Conservation (phyloP, 345 rosid genomes). For the Orychophragmus violaceus region DNA sequence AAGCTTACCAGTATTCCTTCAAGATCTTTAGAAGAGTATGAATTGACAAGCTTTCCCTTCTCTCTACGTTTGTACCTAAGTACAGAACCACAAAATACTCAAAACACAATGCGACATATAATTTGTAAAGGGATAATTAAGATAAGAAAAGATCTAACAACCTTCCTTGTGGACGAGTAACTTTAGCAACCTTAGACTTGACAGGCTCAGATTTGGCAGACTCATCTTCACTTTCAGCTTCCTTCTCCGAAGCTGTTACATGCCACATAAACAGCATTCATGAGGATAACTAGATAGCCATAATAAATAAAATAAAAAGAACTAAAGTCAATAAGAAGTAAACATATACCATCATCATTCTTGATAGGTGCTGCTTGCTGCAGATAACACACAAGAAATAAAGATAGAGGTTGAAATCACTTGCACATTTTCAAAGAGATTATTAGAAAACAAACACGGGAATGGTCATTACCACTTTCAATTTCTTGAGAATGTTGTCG, state of each 20-base stretch:
- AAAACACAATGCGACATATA: neutral
- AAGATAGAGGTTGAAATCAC: neutral
- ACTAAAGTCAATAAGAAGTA: neutral
- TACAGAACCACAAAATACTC: neutral
- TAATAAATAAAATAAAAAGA: neutral
- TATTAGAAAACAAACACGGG: neutral
- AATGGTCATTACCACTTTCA: constrained; percentile 19
- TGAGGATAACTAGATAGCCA: neutral
- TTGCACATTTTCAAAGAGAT: neutral
- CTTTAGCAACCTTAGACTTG: constrained; percentile 40
- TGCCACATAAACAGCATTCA: neutral
- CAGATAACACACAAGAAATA: constrained; percentile 1
- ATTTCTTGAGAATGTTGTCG: too few relatives aligned
- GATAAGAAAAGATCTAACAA: neutral
- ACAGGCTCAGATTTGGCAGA: constrained; percentile 29
- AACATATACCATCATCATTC: constrained; percentile 49
- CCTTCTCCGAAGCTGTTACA: constrained; percentile 36
- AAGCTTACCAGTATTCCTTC: constrained; percentile 81
- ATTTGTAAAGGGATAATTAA: neutral
- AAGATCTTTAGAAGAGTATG: constrained; percentile 79
- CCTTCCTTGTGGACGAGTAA: constrained; percentile 74
- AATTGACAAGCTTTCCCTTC: constrained; percentile 71
- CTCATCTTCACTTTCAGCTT: constrained; percentile 31
- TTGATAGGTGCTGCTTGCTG: constrained; percentile 54
- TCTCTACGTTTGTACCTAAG: constrained; percentile 75